A percentile compares a stretch with the other conserved stretches of the same genome.
Evolutionary conservation across 441 rosid species (phyloP).

Genomic region (Gossypium davidsonii): DNA sequence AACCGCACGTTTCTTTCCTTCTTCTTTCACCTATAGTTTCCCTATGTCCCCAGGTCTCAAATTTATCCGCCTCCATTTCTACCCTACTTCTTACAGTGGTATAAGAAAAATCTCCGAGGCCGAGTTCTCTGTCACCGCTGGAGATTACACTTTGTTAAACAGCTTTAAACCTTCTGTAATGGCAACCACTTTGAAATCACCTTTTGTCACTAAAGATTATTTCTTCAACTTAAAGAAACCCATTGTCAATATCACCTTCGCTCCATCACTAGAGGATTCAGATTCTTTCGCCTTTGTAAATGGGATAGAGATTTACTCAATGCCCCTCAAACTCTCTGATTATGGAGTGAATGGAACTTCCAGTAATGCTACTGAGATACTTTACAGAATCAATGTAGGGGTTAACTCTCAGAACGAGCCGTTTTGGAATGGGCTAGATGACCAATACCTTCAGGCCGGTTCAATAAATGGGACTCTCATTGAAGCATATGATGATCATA

Average conservation of each 20-base stretch:
- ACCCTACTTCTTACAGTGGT: slow-evolving; percentile 37
- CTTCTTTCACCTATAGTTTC: slow-evolving; percentile 1
- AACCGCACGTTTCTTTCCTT: background rate
- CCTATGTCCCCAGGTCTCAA: slow-evolving; percentile 7
- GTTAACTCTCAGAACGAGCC: slow-evolving; percentile 39
- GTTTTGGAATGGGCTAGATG: slow-evolving; percentile 48
- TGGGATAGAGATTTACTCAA: slow-evolving; percentile 51
- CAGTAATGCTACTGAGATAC: slow-evolving; percentile 22
- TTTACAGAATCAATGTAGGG: slow-evolving; percentile 51
- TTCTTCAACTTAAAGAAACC: slow-evolving; percentile 32
- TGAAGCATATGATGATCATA: background rate
- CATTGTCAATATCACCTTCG: slow-evolving; percentile 34
- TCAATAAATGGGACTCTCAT: slow-evolving; percentile 33
- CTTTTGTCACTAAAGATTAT: slow-evolving; percentile 48
- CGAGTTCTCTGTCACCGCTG: slow-evolving; percentile 40
- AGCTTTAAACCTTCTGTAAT: slow-evolving; percentile 55
- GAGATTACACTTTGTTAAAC: slow-evolving; percentile 34
- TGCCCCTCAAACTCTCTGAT: slow-evolving; percentile 30
- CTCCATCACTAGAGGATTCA: slow-evolving; percentile 31
- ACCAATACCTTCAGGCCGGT: slow-evolving; percentile 30
- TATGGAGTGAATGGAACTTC: slow-evolving; percentile 34
- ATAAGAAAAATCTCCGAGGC: slow-evolving; percentile 32
- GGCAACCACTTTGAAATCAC: slow-evolving; percentile 42
- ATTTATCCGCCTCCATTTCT: slow-evolving; percentile 44
- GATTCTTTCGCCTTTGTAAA: slow-evolving; percentile 49